Conservation (phyloP, 2,329 filamentous ascomycete species). For the Xylariomycetidae sp. region DNA sequence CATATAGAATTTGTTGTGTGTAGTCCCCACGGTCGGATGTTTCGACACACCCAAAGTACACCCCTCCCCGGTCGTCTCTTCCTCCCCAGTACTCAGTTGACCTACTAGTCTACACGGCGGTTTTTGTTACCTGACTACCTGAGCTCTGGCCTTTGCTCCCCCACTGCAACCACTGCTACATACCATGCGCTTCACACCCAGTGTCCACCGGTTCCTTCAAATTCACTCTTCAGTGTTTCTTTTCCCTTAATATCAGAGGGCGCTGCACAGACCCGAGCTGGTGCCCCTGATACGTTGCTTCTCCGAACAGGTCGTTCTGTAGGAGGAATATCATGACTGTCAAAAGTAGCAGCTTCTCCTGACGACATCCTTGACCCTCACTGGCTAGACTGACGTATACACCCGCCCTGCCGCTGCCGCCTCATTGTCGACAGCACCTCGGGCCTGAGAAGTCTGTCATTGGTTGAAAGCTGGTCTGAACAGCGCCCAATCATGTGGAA, state of each 20-base stretch:
- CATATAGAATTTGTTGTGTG: slow-evolving; percentile 24
- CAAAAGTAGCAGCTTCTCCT: slow-evolving; percentile 29
- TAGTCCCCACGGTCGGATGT: slow-evolving; percentile 26
- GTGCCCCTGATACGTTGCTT: slow-evolving; percentile 28
- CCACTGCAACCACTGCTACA: slow-evolving; percentile 20
- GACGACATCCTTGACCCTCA: slow-evolving; percentile 30
- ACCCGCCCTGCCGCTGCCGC: slow-evolving; percentile 21
- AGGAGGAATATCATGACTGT: slow-evolving; percentile 34
- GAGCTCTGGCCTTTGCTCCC: slow-evolving; percentile 20
- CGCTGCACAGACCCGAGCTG: slow-evolving; percentile 32
- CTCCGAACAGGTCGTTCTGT: slow-evolving; percentile 26
- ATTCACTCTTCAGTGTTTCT: slow-evolving; percentile 21
- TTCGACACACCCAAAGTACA: slow-evolving; percentile 22
- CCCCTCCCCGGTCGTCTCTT: slow-evolving; percentile 21
- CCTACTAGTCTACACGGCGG: slow-evolving; percentile 15
- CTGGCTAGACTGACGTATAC: slow-evolving; percentile 34
- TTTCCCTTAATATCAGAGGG: slow-evolving; percentile 23
- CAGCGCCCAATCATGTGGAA: slow-evolving; percentile 40
- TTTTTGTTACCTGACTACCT: slow-evolving; percentile 21
- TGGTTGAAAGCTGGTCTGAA: slow-evolving; percentile 30
- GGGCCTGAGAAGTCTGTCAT: slow-evolving; percentile 28
- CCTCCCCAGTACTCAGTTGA: slow-evolving; percentile 18
- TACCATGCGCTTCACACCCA: slow-evolving; percentile 17
- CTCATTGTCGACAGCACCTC: slow-evolving; percentile 24
- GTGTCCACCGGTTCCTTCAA: slow-evolving; percentile 21